Evolutionary conservation across 257 asterid genomes (phyloP), one percentile per base, ranked within the genome.

Genomic region (Buddleja alternifolia): DNA sequence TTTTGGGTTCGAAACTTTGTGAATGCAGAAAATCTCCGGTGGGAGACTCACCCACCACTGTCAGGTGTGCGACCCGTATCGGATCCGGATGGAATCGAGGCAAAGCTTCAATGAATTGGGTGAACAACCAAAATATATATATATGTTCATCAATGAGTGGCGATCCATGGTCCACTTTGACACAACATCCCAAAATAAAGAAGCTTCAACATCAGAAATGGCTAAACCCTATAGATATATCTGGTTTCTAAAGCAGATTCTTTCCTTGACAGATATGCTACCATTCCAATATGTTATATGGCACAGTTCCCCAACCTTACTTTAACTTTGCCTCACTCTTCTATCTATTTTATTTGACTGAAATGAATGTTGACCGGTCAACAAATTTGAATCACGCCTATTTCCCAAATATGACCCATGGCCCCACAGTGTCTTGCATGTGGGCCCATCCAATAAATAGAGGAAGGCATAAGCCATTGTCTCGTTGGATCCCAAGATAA

Each of bases 321-420:
- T 46, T 73, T 69, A 40, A 65, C 85, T 80, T 86, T 83, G 57
- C 48, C 67, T 75, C 72, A 63, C 67, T 53, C 71, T 73, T 77
- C 69, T 14, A 50, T n/a, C n/a, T n/a, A 77, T 52, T 46, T 37
- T 42, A 46, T 52, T 82, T 80, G 85, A 82, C 80, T 54, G 75
- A 37, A 57, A 52, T 7, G 19, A 63, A 46, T 4, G 16, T 86
- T 84, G 93, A 88, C 96, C 80, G 75, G 91, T 88, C 96, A 86
- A 78, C 70, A 3, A 46, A 47, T 61, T n/a, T 60, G 82, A 78
- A 77, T 76, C 70, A 65, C 76, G 71, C 78, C 20, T 66, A 67
- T 62, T 61, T 68, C 44, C 66, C 66, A 51, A 68, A n/a, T 63
- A n/a, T 46, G 66, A 34, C 74, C 53, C 2, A 42, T 25, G 79